Evolutionary conservation across 345 rosid species (phyloP).

Genomic region (Eucalyptus sideroxylon): DNA sequence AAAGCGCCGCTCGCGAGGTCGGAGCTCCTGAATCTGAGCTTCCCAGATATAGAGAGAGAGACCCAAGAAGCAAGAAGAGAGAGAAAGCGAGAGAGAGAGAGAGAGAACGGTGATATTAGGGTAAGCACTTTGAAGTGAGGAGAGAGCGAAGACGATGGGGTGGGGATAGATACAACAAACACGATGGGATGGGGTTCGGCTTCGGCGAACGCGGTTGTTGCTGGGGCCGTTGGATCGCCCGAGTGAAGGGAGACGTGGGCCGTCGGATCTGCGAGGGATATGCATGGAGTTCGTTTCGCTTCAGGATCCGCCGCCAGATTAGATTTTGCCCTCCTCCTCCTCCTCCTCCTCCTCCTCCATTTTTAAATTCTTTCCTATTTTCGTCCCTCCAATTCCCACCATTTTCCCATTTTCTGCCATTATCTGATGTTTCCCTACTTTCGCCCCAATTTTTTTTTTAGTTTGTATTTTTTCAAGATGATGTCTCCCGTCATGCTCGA

Average conservation of each 20-base stretch:
- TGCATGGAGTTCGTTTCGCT: neutral
- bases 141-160: neutral
- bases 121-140: neutral
- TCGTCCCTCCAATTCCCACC: neutral
- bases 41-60: neutral
- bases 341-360: no score
- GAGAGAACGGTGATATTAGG: neutral
- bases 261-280: slow-evolving; percentile 2
- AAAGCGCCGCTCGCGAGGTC: neutral
- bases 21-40: neutral
- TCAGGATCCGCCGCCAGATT: slow-evolving; percentile 16
- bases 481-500: neutral
- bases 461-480: no score
- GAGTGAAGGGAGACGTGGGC: neutral
- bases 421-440: neutral
- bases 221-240: slow-evolving; percentile 9
- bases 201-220: slow-evolving; percentile 13
- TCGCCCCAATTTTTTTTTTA: accelerated
- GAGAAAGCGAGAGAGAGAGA: neutral
- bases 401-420: neutral
- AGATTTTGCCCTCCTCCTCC: neutral
- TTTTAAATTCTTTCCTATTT: neutral
- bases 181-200: neutral
- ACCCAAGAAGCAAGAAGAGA: neutral
- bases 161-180: slow-evolving; percentile 6